Evolutionary conservation across 2,329 filamentous ascomycete species (phyloP).

Genomic region (Colletotrichum liaoningense): DNA sequence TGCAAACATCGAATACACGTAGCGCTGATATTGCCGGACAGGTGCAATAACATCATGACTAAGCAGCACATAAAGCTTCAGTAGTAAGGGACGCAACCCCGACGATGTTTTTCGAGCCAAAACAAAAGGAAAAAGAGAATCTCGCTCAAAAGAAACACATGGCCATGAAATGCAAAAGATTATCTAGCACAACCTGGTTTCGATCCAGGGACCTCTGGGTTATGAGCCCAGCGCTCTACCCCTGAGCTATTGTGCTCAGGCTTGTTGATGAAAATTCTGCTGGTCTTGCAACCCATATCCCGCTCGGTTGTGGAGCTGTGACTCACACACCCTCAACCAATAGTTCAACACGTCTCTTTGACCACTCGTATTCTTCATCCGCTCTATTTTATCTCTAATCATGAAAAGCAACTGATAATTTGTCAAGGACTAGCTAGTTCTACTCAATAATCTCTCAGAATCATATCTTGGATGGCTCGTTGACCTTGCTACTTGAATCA

Average conservation of each 20-base stretch:
- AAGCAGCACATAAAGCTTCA: background rate
- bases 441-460: too few relatives aligned
- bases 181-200: slow-evolving; percentile 29
- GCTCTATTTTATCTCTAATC: background rate
- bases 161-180: background rate
- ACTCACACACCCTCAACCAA: background rate
- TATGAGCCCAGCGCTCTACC: slow-evolving; percentile 36
- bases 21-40: background rate
- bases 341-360: background rate
- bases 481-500: background rate
- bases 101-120: background rate
- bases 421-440: background rate
- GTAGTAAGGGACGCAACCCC: background rate
- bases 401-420: background rate
- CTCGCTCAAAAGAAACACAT: background rate
- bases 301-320: background rate
- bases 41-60: background rate
- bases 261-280: accelerated
- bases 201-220: slow-evolving; percentile 36
- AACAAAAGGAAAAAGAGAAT: background rate
- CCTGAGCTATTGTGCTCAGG: slow-evolving; percentile 16
- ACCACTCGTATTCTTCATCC: background rate
- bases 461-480: background rate
- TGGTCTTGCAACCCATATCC: accelerated
- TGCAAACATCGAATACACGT: background rate